Percentiles rank a stretch among this genome's conserved stretches.
Evolutionary conservation across 495 filamentous ascomycete genomes (phyloP).

Genomic region (Penicillium nucicola): DNA sequence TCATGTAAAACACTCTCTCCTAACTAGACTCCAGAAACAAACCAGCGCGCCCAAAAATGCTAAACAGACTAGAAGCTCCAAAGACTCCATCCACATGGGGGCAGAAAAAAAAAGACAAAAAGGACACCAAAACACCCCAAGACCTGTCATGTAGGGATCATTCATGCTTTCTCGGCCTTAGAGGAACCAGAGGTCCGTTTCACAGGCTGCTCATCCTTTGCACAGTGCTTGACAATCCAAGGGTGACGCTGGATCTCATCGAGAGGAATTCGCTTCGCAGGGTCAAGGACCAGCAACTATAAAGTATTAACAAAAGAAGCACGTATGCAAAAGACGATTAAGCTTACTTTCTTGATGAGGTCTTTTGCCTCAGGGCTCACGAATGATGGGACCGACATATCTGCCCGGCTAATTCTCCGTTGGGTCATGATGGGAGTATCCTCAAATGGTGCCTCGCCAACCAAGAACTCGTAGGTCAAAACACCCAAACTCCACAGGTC

Average conservation of each 20-base stretch:
- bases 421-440: slow-evolving; percentile 95
- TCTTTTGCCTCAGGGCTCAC: slow-evolving; percentile 90
- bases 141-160: slow-evolving; percentile 15
- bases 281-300: slow-evolving; percentile 88
- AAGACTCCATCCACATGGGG: slow-evolving; percentile 9
- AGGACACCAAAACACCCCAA: slow-evolving; percentile 21
- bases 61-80: slow-evolving; percentile 9
- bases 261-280: slow-evolving; percentile 86
- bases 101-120: slow-evolving; percentile 11
- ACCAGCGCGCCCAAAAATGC: slow-evolving; percentile 21
- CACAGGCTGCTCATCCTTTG: slow-evolving; percentile 64
- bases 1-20: slow-evolving; percentile 13
- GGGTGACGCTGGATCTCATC: slow-evolving; percentile 89
- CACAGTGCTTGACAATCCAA: slow-evolving; percentile 96
- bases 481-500: slow-evolving; percentile 96
- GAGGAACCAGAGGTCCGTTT: slow-evolving; percentile 45
- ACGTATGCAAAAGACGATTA: not conserved
- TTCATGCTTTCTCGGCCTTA: slow-evolving; percentile 38
- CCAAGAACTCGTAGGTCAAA: slow-evolving; percentile 92
- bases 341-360: slow-evolving; percentile 80
- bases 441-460: slow-evolving; percentile 95
- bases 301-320: slow-evolving; percentile 12
- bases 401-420: slow-evolving; percentile 78
- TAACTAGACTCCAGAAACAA: slow-evolving; percentile 16
- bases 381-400: slow-evolving; percentile 89